Evolutionary conservation across 805 yeast genomes (phyloP).

Genomic region (Zygosaccharomyces kombuchaensis): DNA sequence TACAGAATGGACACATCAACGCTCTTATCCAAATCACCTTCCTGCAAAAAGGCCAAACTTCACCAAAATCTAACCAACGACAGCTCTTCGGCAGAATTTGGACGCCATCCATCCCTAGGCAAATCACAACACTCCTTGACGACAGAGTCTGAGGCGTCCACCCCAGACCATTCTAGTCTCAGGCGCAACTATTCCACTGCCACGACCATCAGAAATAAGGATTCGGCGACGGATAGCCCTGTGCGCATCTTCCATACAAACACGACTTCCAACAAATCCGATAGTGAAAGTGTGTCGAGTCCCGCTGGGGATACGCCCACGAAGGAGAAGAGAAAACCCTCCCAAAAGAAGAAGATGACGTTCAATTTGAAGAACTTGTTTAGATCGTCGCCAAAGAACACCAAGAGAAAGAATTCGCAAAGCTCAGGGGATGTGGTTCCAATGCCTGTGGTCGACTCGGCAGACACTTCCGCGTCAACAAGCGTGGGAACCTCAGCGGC

Average conservation of each 20-base stretch:
- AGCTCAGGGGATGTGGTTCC: constrained; percentile 7
- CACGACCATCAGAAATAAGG: background rate
- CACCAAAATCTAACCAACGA: constrained; percentile 13
- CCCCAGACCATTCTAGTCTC: background rate
- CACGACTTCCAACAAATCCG: background rate
- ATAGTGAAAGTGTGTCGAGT: background rate
- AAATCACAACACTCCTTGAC: constrained; percentile 1
- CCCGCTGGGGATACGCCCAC: constrained; percentile 2
- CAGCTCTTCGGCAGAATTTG: constrained; percentile 16
- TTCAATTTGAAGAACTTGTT: constrained; percentile 32
- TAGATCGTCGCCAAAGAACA: constrained; percentile 31
- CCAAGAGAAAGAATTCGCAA: constrained; percentile 2
- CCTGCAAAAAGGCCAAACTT: constrained; percentile 1
- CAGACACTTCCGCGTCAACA: background rate
- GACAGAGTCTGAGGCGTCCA: constrained; percentile 1
- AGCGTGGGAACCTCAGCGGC: constrained; percentile 7
- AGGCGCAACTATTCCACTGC: constrained; percentile 2
- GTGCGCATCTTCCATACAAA: background rate
- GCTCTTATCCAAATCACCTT: constrained; percentile 5
- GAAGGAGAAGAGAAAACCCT: background rate
- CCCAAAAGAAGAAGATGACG: constrained; percentile 29
- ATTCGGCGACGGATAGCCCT: constrained; percentile 1
- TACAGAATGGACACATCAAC: constrained; percentile 16
- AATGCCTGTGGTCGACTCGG: background rate
- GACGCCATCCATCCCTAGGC: background rate